Base-by-base conservation (phyloP, 345 rosid species). In the Gossypium bickii region DNA sequence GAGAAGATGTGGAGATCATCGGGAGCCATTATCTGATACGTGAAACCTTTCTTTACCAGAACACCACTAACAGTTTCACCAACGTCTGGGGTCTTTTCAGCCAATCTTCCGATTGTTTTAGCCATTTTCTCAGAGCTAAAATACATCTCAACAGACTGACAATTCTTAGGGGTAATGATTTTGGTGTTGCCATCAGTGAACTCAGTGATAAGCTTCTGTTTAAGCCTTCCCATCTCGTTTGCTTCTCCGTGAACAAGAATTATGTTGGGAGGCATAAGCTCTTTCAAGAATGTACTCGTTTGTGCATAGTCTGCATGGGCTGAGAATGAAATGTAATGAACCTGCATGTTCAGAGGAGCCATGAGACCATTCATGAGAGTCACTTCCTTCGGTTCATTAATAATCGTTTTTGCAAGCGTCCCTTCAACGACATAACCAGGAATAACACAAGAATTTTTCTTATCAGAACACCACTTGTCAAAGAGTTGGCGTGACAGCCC, bases 251-350 rank as follows among this genome's bases (percentile, higher is more conserved):
- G 97, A 70, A 94, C 97, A 71, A 94, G 97, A 71, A 94, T 82
- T 62, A 94, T 90, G 83, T 92, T 94, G 3, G 98, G 97, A 82
- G 97, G 98, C 91, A 86, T 87, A 44, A 92, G 92, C 85, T 94
- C 98, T 76, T 82, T 92, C 83, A 94, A 81, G 77, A 94, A 94
- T 2, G 95, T 82, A 72, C 98, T 94, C 7, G 98, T 94, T 90
- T 94, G 97, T 20, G 97, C 95, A 67, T 88, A 94, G 82, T 94
- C 98, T 0, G 97, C 97, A 55, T 94, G 97, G 67, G 98, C 98
- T 65, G 97, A 92, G 83, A 92, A 94, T 0, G 98, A 90, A 49
- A 94, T 89, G 79, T 92, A 90, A 83, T 94, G 98, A 53, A 94
- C 97, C 77, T 86, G 89, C 98, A 94, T 90, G 85, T 86, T 85